Percentiles rank a stretch among this genome's conserved stretches.
phyloP scores from a whole-genome alignment of 2,329 filamentous ascomycete genomes.

The Pseudopithomyces maydicus region DNA sequence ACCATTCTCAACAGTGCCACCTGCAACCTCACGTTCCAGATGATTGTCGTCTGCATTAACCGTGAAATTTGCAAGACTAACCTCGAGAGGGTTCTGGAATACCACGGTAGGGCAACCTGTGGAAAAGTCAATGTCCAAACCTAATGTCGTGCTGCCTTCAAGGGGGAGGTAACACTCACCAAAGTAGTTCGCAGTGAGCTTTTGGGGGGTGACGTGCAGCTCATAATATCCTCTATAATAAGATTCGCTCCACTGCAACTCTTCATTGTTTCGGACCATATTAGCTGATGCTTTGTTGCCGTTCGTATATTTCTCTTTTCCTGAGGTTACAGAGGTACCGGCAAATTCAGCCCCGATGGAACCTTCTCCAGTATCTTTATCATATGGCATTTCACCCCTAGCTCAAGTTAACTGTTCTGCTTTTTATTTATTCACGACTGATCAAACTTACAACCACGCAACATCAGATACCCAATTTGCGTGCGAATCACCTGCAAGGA shows the following conservation, averaged over 20 bases:
- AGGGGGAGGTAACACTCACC: too few relatives aligned
- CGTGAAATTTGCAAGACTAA: conserved; percentile 72
- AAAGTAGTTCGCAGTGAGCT: conserved; percentile 67
- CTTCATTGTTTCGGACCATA: conserved; percentile 57
- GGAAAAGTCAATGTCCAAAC: too few relatives aligned
- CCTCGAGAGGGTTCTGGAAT: conserved; percentile 62
- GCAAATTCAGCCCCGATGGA: conserved; percentile 59
- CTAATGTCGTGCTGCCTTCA: too few relatives aligned
- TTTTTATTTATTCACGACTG: too few relatives aligned
- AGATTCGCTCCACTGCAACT: conserved; percentile 74
- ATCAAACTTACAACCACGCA: conserved; percentile 53
- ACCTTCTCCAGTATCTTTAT: conserved; percentile 46
- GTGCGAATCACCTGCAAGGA: conserved; percentile 74
- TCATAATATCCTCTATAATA: conserved; percentile 80
- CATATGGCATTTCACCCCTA: conserved; percentile 48
- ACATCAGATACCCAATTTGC: conserved; percentile 61
- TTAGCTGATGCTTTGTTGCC: conserved; percentile 52
- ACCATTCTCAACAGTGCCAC: conserved; percentile 58
- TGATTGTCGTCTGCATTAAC: conserved; percentile 65
- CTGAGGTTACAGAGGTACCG: conserved; percentile 68
- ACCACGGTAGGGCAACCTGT: too few relatives aligned
- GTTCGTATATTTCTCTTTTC: conserved; percentile 59
- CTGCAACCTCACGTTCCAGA: too few relatives aligned
- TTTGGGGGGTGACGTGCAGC: conserved; percentile 58
- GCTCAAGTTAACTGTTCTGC: too few relatives aligned